Evolutionary conservation across 108 stramenopile genomes (phyloP), one percentile per base, ranked within the genome.

Genomic region (Nitzschia inconspicua): DNA sequence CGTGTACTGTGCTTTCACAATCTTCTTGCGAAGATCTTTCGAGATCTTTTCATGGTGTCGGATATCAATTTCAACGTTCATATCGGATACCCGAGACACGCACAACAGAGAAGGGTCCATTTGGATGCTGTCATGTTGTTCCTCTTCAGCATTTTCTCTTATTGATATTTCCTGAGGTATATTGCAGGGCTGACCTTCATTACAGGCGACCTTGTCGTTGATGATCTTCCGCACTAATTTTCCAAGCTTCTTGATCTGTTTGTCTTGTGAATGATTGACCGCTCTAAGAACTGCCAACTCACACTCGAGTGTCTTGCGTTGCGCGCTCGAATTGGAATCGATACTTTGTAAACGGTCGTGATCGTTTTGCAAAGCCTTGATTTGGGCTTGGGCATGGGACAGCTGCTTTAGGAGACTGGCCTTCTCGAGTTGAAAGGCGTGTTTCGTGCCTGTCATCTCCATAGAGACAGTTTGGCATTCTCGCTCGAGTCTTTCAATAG

Each of bases 171-270:
- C 50, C n/a, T n/a, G n/a, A n/a, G n/a, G n/a, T n/a, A n/a, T n/a
- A n/a, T n/a, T n/a, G n/a, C n/a, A n/a, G n/a, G n/a, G n/a, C n/a
- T n/a, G n/a, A n/a, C n/a, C n/a, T n/a, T n/a, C n/a, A n/a, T n/a
- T n/a, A n/a, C n/a, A n/a, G n/a, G n/a, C n/a, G n/a, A n/a, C n/a
- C n/a, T n/a, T n/a, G n/a, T n/a, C n/a, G n/a, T n/a, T n/a, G n/a
- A n/a, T n/a, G 50, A 51, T 27, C 19, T 51, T 30, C 32, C 50
- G 50, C 26, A 35, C 28, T 27, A 47, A 47, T 47, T 47, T 27
- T 49, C 30, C 23, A 4, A 49, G 16, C 16, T 27, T 16, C 23
- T 29, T 24, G 25, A 49, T 49, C 30, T 24, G n/a, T n/a, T n/a
- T n/a, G n/a, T n/a, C n/a, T n/a, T n/a, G 25, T 49, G 48, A 49